Percentiles rank a stretch among this genome's conserved stretches.
phyloP scores from a whole-genome alignment of 1,139 yeast genomes.

The Geotrichum australiense region DNA sequence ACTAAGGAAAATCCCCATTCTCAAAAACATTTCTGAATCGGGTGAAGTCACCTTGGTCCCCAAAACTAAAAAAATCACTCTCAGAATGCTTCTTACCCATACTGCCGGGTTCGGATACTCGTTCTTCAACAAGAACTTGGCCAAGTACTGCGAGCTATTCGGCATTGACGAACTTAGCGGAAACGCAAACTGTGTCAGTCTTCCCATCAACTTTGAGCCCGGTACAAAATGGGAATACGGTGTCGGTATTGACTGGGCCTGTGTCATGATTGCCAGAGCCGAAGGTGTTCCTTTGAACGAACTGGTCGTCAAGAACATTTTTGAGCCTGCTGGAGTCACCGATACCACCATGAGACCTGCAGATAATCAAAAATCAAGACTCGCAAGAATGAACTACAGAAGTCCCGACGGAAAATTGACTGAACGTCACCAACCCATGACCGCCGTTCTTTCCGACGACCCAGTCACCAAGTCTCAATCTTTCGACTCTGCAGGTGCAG shows the following conservation, averaged over 20 bases:
- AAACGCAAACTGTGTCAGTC: conserved; percentile 20
- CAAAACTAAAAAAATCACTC: conserved; percentile 39
- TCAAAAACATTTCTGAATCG: conserved; percentile 36
- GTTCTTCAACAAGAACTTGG: conserved; percentile 29
- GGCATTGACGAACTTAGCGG: conserved; percentile 19
- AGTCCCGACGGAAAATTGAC: conserved; percentile 12
- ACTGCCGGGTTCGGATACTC: conserved; percentile 33
- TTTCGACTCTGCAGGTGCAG: conserved; percentile 43
- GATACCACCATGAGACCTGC: conserved; percentile 34
- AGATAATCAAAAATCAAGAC: conserved; percentile 6
- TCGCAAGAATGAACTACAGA: conserved; percentile 18
- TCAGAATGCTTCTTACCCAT: conserved; percentile 45
- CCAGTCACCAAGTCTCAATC: conserved; percentile 6
- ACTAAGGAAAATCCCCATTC: conserved; percentile 38
- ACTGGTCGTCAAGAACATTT: conserved; percentile 38
- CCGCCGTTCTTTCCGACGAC: conserved; percentile 11
- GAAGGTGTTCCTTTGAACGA: conserved; percentile 41
- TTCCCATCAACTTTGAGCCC: conserved; percentile 47
- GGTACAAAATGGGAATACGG: conserved; percentile 50
- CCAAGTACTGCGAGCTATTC: conserved; percentile 14
- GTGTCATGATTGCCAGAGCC: conserved; percentile 41
- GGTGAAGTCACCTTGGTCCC: conserved; percentile 36
- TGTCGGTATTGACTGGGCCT: conserved; percentile 48
- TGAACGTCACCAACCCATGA: conserved; percentile 10
- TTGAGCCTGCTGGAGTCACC: conserved; percentile 42